These are phyloP conservation scores for Keithomyces neogunnii DNA, from an alignment of 2,329 filamentous ascomycete genomes.

Conservation along the genomic window DNA sequence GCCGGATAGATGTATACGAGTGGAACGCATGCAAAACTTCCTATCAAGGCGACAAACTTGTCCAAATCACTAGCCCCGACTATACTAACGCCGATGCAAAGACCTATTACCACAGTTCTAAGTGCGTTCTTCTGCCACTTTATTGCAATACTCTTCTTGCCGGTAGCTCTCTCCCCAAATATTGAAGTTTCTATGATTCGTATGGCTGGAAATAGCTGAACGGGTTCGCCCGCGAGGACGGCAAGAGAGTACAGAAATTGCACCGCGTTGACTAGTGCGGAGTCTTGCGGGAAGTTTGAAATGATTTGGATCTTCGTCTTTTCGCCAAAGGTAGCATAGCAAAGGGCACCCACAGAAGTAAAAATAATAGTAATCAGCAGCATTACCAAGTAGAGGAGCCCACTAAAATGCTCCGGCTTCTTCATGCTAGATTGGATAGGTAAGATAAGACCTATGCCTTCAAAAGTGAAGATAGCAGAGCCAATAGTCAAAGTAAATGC, in stretches of 20 bases:
- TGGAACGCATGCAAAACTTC: conserved; percentile 65
- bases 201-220: conserved; percentile 66
- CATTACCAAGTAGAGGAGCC: conserved; percentile 61
- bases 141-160: conserved; percentile 53
- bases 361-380: conserved; percentile 64
- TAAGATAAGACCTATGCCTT: conserved; percentile 68
- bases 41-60: conserved; percentile 67
- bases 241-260: conserved; percentile 68
- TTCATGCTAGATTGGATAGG: conserved; percentile 72
- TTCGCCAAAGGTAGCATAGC: conserved; percentile 65
- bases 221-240: conserved; percentile 64
- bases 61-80: conserved; percentile 61
- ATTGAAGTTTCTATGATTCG: conserved; percentile 61
- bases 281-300: conserved; percentile 64
- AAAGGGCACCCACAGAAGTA: conserved; percentile 62
- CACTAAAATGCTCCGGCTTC: conserved; percentile 57
- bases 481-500: conserved; percentile 65
- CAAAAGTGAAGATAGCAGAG: conserved; percentile 69
- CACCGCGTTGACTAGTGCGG: conserved; percentile 64
- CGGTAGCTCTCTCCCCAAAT: conserved; percentile 56
- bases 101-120: conserved; percentile 44
- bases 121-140: conserved; percentile 74
- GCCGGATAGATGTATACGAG: conserved; percentile 72
- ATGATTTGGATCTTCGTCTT: conserved; percentile 66
- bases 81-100: conserved; percentile 54